Conservation (phyloP, 1,284 basidiomycete species). For the Golubevia pallescens region DNA sequence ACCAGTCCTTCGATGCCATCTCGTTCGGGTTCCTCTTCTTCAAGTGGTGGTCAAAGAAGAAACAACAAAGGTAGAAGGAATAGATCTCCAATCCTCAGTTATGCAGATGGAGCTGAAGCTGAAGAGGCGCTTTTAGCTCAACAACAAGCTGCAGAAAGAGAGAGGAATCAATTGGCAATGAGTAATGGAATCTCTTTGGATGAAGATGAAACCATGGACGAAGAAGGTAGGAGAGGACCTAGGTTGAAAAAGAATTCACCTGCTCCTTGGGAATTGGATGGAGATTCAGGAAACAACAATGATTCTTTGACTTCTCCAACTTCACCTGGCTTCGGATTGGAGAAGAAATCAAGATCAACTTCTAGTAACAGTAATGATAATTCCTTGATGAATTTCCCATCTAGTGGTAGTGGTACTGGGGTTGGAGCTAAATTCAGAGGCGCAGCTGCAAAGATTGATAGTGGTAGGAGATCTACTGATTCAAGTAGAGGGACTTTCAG, state of each 20-base stretch:
- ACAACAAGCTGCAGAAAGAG: slow-evolving; percentile 4
- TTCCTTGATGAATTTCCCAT: too few relatives aligned
- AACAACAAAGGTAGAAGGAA: slow-evolving; percentile 18
- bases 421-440: too few relatives aligned
- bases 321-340: too few relatives aligned
- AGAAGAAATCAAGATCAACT: too few relatives aligned
- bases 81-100: slow-evolving; percentile 38
- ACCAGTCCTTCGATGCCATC: slow-evolving; percentile 6
- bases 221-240: slow-evolving; percentile 19
- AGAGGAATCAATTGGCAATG: slow-evolving; percentile 1
- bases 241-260: slow-evolving; percentile 51
- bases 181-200: slow-evolving; percentile 8
- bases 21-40: neutral
- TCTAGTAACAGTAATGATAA: too few relatives aligned
- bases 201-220: slow-evolving; percentile 9
- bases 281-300: slow-evolving; percentile 16
- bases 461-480: too few relatives aligned
- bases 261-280: slow-evolving; percentile 47
- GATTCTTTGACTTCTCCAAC: neutral
- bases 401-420: too few relatives aligned
- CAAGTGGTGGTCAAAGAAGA: slow-evolving; percentile 1
- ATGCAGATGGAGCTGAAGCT: slow-evolving; percentile 37
- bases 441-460: too few relatives aligned
- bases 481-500: neutral
- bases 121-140: slow-evolving; percentile 17